Evolutionary conservation across 2,329 filamentous ascomycete genomes (phyloP).

Genomic region (Trichoderma sp.): DNA sequence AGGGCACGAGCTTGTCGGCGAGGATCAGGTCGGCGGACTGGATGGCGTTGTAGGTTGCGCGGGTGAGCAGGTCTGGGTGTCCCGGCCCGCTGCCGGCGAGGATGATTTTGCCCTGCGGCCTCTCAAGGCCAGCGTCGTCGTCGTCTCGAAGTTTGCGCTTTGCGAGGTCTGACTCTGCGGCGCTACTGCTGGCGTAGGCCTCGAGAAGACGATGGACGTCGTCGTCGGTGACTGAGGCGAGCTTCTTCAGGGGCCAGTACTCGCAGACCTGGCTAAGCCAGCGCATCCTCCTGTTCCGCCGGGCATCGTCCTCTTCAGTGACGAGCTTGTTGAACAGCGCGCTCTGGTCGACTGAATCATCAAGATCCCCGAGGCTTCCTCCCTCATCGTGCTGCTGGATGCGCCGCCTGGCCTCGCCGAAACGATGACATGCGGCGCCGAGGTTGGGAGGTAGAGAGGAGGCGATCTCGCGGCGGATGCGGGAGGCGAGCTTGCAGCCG

Average conservation of each 20-base stretch:
- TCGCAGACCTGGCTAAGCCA: conserved; percentile 97
- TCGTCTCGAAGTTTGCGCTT: not conserved
- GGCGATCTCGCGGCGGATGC: conserved; percentile 85
- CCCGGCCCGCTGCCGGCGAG: conserved; percentile 91
- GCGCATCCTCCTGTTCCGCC: conserved; percentile 79
- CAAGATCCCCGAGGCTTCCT: conserved; percentile 49
- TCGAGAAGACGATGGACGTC: conserved; percentile 77
- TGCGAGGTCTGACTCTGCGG: conserved; percentile 15
- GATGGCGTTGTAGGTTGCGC: conserved; percentile 75
- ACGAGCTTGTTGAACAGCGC: conserved; percentile 84
- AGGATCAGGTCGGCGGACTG: conserved; percentile 73
- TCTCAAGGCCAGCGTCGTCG: conserved; percentile 23
- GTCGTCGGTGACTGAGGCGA: conserved; percentile 74
- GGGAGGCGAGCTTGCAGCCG: conserved; percentile 88
- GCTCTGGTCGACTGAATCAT: conserved; percentile 70
- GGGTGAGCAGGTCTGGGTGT: conserved; percentile 86
- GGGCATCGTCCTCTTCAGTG: conserved; percentile 68
- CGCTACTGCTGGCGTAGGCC: conserved; percentile 55
- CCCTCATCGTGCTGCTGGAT: conserved; percentile 82
- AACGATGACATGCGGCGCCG: conserved; percentile 70
- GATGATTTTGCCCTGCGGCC: conserved; percentile 66
- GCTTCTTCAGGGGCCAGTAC: conserved; percentile 88
- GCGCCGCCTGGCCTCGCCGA: conserved; percentile 69
- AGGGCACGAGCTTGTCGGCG: conserved; percentile 82
- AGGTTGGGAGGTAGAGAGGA: conserved; percentile 72